Evolutionary conservation across 352 stramenopile genomes (phyloP).

Genomic region (Phytophthora ramorum): DNA sequence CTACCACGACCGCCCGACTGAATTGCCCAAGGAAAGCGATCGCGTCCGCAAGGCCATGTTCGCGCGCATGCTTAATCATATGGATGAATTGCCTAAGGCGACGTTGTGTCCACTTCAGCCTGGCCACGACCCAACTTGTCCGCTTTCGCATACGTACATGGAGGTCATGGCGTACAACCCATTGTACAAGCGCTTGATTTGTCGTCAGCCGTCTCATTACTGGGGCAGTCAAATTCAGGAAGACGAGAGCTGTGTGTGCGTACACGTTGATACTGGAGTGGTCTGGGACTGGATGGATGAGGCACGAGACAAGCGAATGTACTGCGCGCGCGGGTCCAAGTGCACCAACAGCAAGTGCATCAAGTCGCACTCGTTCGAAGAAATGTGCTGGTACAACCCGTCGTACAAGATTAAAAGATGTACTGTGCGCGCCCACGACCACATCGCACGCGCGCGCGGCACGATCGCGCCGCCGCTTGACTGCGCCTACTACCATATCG

Average conservation of each 20-base stretch:
- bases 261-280: constrained; percentile 53
- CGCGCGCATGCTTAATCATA: constrained; percentile 60
- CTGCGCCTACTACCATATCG: constrained; percentile 45
- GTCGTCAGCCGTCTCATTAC: constrained; percentile 51
- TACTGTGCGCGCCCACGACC: constrained; percentile 37
- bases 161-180: constrained; percentile 67
- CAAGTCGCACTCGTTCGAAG: constrained; percentile 54
- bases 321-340: constrained; percentile 38
- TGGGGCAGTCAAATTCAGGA: constrained; percentile 49
- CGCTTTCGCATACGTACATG: constrained; percentile 50
- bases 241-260: constrained; percentile 49
- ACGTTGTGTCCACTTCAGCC: constrained; percentile 41
- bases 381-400: constrained; percentile 63
- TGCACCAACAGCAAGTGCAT: constrained; percentile 46
- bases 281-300: constrained; percentile 53
- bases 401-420: constrained; percentile 55
- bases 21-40: constrained; percentile 42
- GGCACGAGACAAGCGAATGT: constrained; percentile 35
- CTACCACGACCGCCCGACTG: constrained; percentile 39
- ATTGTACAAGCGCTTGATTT: constrained; percentile 56
- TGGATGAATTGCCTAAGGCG: constrained; percentile 51
- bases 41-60: constrained; percentile 46
- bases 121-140: constrained; percentile 35
- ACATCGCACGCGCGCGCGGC: constrained; percentile 33
- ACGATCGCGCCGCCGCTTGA: constrained; percentile 39